phyloP scores from a whole-genome alignment of 306 rosid species.

The Quercus ilex region DNA sequence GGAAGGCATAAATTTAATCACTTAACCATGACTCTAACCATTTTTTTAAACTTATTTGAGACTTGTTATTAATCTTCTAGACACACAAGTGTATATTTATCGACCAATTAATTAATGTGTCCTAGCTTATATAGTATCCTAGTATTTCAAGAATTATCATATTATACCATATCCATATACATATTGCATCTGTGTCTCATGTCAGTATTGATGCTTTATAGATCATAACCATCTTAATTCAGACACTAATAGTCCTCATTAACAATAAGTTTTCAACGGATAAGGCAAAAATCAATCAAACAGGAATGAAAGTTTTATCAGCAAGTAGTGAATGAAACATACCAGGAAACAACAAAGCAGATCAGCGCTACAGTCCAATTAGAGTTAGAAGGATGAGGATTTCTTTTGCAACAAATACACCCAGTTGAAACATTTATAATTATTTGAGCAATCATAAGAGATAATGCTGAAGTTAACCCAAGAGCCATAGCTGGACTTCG shows the following conservation, averaged over 20 bases:
- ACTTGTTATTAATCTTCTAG: too few relatives aligned
- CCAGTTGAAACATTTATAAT: slow-evolving; percentile 63
- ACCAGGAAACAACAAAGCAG: slow-evolving; percentile 87
- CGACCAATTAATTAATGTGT: too few relatives aligned
- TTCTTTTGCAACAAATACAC: slow-evolving; percentile 71
- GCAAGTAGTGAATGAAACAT: slow-evolving; percentile 15
- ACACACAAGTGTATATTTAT: too few relatives aligned
- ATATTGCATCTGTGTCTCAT: too few relatives aligned
- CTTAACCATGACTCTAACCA: too few relatives aligned
- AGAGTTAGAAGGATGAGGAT: slow-evolving; percentile 42
- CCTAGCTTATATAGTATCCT: too few relatives aligned
- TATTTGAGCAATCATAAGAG: slow-evolving; percentile 67
- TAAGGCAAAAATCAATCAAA: slow-evolving; percentile 7
- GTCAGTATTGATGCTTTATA: too few relatives aligned
- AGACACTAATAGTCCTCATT: background rate
- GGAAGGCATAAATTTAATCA: too few relatives aligned
- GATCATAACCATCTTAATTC: background rate
- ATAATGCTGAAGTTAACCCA: slow-evolving; percentile 72
- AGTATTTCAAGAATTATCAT: too few relatives aligned
- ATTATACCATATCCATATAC: too few relatives aligned
- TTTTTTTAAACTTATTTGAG: too few relatives aligned
- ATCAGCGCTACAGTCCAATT: slow-evolving; percentile 61
- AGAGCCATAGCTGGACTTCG: slow-evolving; percentile 82
- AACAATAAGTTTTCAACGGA: background rate
- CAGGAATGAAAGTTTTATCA: background rate